Base-by-base conservation (phyloP, 768 basidiomycete species). In the Agrocybe chaxingu region DNA sequence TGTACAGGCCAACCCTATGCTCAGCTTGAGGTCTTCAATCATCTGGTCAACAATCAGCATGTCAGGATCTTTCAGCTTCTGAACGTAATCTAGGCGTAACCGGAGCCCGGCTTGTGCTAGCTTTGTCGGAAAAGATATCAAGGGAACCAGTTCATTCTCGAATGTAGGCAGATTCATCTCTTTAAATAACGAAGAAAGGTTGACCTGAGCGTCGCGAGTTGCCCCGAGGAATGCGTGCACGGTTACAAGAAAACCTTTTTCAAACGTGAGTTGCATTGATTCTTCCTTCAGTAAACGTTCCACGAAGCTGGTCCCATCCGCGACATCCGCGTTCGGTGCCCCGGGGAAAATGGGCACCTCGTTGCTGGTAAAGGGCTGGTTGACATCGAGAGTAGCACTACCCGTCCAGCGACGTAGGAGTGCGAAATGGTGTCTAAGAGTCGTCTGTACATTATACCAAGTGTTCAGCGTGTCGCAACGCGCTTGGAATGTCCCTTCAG, bases 111-210 rank as follows among this genome's bases (percentile, higher is more conserved):
- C 95, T 62, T 97, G 90, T 4, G 94, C 89, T 45, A 99, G 85
- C 62, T 90, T 88, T 16, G 93, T 96, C 5, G 97, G 92, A 70
- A 98, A 98, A n/a, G 92, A 87, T 53, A 97, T 95, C 54, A 98
- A 78, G 36, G 90, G 87, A 8, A 94, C 83, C 13, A 98, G 79
- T 57, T 96, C 92, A 50, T 81, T 79, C 65, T 92, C 89, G 65
- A 97, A 96, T 4, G 84, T 86, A 8, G 95, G 95, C 3, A 99
- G 82, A 61, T 92, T 88, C 85, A 98, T 91, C 59, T 89, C 81
- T 58, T 80, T 76, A 68, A 98, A 93, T 46, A 83, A 70, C 13
- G 79, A 69, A 10, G 86, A 80, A 54, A 91, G 82, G 51, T 84
- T 85, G 59, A 95, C 84, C 66, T 96, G 89, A 0, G 92, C 88